These are phyloP conservation scores for Xerocomus brunneocitrinus DNA, from an alignment of 768 basidiomycete species.

Conservation along the genomic window DNA sequence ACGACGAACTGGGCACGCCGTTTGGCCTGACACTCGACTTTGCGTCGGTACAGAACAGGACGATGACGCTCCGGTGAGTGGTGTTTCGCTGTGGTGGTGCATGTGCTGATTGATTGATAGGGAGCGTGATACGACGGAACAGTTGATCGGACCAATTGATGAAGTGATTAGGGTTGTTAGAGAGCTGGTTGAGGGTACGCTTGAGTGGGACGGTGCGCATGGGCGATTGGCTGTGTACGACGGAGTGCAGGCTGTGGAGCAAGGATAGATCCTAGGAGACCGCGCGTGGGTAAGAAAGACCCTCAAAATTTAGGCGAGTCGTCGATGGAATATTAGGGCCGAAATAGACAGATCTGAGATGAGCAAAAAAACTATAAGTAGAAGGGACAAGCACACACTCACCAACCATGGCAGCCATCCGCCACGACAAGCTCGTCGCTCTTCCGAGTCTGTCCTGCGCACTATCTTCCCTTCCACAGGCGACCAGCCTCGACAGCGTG, in stretches of 20 bases:
- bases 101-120: slow-evolving; percentile 35
- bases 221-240: slow-evolving; percentile 71
- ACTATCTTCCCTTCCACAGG: slow-evolving; percentile 65
- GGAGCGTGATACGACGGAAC: slow-evolving; percentile 92
- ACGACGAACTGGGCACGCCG: slow-evolving; percentile 97
- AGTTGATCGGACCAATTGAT: slow-evolving; percentile 87
- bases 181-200: slow-evolving; percentile 68
- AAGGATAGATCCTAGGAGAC: slow-evolving; percentile 26
- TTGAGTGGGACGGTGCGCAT: slow-evolving; percentile 78
- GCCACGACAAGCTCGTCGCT: slow-evolving; percentile 56
- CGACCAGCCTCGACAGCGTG: slow-evolving; percentile 63
- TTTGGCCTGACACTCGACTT: slow-evolving; percentile 96
- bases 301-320: slow-evolving; percentile 32
- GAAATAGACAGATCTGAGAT: slow-evolving; percentile 20
- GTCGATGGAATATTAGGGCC: slow-evolving; percentile 14
- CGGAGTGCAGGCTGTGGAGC: slow-evolving; percentile 82
- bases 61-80: slow-evolving; percentile 82
- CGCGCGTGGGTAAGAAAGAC: slow-evolving; percentile 24
- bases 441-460: slow-evolving; percentile 70
- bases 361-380: neutral
- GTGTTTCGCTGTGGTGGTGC: slow-evolving; percentile 26
- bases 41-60: slow-evolving; percentile 86
- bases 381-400: neutral
- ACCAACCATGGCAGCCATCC: slow-evolving; percentile 26
- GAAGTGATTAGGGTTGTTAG: slow-evolving; percentile 79